These are phyloP conservation scores for Torulaspora franciscae DNA, from an alignment of 805 yeast genomes.

Conservation along the genomic window DNA sequence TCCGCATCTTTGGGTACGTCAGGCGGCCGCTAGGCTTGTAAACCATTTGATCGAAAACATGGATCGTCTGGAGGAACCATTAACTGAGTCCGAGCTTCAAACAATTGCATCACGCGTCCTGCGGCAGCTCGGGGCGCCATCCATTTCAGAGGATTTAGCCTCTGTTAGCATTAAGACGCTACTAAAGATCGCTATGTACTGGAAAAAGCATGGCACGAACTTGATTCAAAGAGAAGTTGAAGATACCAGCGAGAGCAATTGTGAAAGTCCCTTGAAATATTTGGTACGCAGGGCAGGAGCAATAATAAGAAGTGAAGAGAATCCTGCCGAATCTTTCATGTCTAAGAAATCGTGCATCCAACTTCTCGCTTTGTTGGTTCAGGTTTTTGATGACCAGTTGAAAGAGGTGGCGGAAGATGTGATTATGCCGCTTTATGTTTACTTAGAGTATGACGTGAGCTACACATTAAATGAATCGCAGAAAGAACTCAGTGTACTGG, in stretches of 20 bases:
- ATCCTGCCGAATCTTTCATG: constrained; percentile 46
- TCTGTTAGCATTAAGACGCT: constrained; percentile 62
- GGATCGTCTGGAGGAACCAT: constrained; percentile 32
- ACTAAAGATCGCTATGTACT: constrained; percentile 52
- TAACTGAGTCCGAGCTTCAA: constrained; percentile 51
- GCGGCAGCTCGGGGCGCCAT: constrained; percentile 80
- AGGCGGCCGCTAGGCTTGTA: constrained; percentile 55
- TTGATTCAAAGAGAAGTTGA: constrained; percentile 34
- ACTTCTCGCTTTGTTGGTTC: constrained; percentile 58
- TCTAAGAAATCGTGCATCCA: constrained; percentile 70
- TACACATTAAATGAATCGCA: constrained; percentile 38
- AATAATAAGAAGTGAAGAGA: constrained; percentile 61
- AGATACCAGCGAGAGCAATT: constrained; percentile 22
- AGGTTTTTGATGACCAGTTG: constrained; percentile 44
- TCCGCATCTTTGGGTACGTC: constrained; percentile 91
- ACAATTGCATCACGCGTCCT: constrained; percentile 60
- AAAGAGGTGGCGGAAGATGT: constrained; percentile 43
- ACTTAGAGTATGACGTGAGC: constrained; percentile 38
- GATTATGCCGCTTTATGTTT: constrained; percentile 51
- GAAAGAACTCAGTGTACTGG: constrained; percentile 47
- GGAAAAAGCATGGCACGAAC: constrained; percentile 48
- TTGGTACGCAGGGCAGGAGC: constrained; percentile 57
- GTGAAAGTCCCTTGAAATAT: constrained; percentile 27
- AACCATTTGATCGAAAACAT: constrained; percentile 46
- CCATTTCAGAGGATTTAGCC: constrained; percentile 58